Evolutionary conservation across 345 rosid genomes (phyloP).

Genomic region (Euphorbia pulcherrima): DNA sequence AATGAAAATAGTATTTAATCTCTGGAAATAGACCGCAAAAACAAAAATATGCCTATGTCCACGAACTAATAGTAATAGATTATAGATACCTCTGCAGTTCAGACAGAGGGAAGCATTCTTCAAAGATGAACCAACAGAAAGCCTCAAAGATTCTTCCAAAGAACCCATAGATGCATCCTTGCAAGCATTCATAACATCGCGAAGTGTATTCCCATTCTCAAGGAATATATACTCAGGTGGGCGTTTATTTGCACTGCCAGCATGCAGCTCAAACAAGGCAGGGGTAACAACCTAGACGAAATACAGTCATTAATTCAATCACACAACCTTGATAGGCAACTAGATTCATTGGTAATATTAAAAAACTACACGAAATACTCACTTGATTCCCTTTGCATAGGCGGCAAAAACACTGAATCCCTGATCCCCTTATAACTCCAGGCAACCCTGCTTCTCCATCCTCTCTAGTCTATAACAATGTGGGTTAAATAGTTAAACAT

Average conservation of each 20-base stretch:
- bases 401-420: constrained; percentile 67
- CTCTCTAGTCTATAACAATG: constrained; percentile 35
- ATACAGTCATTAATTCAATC: neutral
- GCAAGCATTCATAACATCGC: constrained; percentile 74
- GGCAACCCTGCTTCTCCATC: constrained; percentile 43
- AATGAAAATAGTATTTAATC: constrained; percentile 12
- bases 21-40: neutral
- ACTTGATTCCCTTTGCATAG: constrained; percentile 60
- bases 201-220: constrained; percentile 73
- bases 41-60: neutral
- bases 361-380: constrained; percentile 26
- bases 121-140: constrained; percentile 46
- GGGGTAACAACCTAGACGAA: constrained; percentile 55
- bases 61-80: constrained; percentile 22
- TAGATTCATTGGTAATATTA: neutral
- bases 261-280: constrained; percentile 65
- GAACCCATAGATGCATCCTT: constrained; percentile 56
- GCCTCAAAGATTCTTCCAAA: constrained; percentile 51
- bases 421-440: constrained; percentile 63
- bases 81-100: constrained; percentile 83
- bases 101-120: constrained; percentile 60
- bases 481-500: neutral
- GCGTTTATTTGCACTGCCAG: constrained; percentile 74
- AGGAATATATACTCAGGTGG: constrained; percentile 74
- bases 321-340: neutral